phyloP scores from a whole-genome alignment of 345 rosid species.

The Melastoma malabathricum region DNA sequence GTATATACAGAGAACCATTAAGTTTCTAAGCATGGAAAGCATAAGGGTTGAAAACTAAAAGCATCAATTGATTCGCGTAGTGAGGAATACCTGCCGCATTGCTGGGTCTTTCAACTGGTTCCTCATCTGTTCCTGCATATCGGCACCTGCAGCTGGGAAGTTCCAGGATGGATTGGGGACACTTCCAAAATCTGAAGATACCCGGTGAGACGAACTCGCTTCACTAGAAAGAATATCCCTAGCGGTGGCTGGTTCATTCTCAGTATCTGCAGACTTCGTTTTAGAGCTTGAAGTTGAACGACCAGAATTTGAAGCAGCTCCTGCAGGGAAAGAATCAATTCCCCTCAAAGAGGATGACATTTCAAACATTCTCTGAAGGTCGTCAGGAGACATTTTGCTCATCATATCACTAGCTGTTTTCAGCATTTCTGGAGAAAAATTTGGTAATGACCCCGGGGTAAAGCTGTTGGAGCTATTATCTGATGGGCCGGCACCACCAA shows the following conservation, averaged over 20 bases:
- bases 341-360: conserved; percentile 54
- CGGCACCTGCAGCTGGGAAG: conserved; percentile 46
- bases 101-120: conserved; percentile 96
- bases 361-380: conserved; percentile 77
- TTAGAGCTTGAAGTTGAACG: conserved; percentile 13
- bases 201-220: conserved; percentile 32
- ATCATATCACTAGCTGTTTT: conserved; percentile 78
- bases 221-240: not conserved
- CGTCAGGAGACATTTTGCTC: conserved; percentile 62
- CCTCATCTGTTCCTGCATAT: conserved; percentile 82
- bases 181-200: conserved; percentile 26
- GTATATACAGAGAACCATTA: too few species aligned
- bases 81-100: conserved; percentile 44
- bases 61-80: not conserved
- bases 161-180: conserved; percentile 23
- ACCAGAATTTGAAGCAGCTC: conserved; percentile 13
- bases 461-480: conserved; percentile 23
- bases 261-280: conserved; percentile 17
- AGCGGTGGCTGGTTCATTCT: conserved; percentile 14
- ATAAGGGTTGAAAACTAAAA: not conserved
- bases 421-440: conserved; percentile 64
- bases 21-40: not conserved
- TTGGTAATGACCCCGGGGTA: conserved; percentile 28
- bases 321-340: conserved; percentile 22
- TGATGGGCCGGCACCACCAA: conserved; percentile 15